Evolutionary conservation across 140 eudicot genomes (phyloP).

Genomic region (Senecio squalidus): DNA sequence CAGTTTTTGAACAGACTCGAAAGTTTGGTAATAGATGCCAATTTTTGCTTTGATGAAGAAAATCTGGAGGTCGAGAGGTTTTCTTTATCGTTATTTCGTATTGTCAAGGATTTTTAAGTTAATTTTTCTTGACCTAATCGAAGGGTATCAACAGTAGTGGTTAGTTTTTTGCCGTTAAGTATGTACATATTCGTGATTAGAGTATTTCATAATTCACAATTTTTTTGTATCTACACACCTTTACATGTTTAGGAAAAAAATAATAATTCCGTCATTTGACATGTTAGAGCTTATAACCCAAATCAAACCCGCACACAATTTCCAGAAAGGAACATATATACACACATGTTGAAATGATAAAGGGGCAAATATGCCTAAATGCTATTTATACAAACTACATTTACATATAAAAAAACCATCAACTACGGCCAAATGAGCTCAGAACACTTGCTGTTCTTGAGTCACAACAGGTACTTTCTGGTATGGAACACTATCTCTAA

Average conservation of each 20-base stretch:
- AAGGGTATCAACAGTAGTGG: conserved; percentile 1
- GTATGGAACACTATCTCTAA: conserved; percentile 37
- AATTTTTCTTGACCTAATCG: conserved; percentile 1
- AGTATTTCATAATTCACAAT: background rate
- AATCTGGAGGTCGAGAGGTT: conserved; percentile 3
- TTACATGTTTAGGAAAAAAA: background rate
- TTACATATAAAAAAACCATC: conserved; percentile 3
- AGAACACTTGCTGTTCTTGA: conserved; percentile 20
- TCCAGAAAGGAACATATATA: background rate
- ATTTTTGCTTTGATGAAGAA: conserved; percentile 17
- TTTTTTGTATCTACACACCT: background rate
- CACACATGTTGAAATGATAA: background rate
- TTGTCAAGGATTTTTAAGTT: background rate
- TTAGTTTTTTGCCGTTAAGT: conserved; percentile 12
- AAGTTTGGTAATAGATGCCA: background rate
- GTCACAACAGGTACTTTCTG: conserved; percentile 55
- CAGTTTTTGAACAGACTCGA: background rate
- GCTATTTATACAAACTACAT: background rate
- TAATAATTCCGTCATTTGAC: background rate
- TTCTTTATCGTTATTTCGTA: conserved; percentile 1
- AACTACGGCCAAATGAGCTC: background rate
- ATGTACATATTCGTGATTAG: conserved; percentile 15
- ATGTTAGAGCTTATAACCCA: no score
- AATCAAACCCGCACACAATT: no score
- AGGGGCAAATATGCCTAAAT: background rate